Evolutionary conservation across 441 rosid genomes (phyloP).

Genomic region (Jatropha multifida): DNA sequence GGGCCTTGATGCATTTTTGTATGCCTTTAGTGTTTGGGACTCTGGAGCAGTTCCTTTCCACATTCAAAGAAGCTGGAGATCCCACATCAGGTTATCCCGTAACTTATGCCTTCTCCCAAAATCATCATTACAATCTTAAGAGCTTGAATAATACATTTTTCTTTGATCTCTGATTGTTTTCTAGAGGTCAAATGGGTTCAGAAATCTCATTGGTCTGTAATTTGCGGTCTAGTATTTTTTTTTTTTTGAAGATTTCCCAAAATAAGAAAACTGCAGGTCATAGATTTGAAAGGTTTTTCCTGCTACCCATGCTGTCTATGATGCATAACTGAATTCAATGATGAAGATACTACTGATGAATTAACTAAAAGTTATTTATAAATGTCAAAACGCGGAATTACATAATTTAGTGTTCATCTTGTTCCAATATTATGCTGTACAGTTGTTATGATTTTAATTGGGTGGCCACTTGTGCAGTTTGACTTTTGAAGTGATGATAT

Average conservation of each 20-base stretch:
- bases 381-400: not conserved
- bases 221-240: not conserved
- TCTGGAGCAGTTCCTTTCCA: constrained; percentile 62
- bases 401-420: not conserved
- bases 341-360: not conserved
- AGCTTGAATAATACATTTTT: not conserved
- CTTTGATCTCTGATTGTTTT: constrained; percentile 12
- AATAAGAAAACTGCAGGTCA: not conserved
- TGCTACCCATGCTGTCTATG: not conserved
- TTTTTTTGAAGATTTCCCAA: not conserved
- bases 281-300: constrained; percentile 10
- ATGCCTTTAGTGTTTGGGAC: constrained; percentile 87
- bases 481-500: not conserved
- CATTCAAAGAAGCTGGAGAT: constrained; percentile 66
- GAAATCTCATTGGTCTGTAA: not conserved
- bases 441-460: not conserved
- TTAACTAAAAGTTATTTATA: not conserved
- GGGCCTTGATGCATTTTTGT: constrained; percentile 95
- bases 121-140: not conserved
- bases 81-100: constrained; percentile 47
- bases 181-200: not conserved
- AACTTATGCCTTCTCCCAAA: constrained; percentile 3
- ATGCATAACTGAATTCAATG: not conserved
- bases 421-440: not conserved
- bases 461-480: not conserved